These are phyloP conservation scores for Tuber melanosporum DNA, from an alignment of 495 filamentous ascomycete genomes.

Conservation along the genomic window DNA sequence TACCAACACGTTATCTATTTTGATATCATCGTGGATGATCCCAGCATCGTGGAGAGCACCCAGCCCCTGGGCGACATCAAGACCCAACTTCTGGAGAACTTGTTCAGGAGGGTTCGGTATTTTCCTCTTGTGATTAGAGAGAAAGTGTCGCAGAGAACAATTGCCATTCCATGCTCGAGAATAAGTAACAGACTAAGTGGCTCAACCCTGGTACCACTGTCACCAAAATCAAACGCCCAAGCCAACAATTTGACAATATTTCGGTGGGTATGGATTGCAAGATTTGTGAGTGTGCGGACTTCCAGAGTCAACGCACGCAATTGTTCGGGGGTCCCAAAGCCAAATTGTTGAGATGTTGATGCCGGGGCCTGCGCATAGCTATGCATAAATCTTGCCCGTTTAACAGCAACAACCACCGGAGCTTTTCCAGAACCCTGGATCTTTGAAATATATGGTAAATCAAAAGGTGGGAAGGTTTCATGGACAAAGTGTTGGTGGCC, in stretches of 20 bases:
- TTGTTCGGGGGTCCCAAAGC: slow-evolving; percentile 14
- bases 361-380: not conserved
- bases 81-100: slow-evolving; percentile 11
- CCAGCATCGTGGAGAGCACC: slow-evolving; percentile 43
- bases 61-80: slow-evolving; percentile 43
- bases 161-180: slow-evolving; percentile 25
- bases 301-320: slow-evolving; percentile 11
- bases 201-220: not conserved
- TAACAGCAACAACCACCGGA: slow-evolving; percentile 18
- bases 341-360: not conserved
- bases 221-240: slow-evolving; percentile 11
- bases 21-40: slow-evolving; percentile 46
- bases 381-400: slow-evolving; percentile 20
- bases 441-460: slow-evolving; percentile 15
- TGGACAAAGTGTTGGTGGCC: slow-evolving; percentile 13
- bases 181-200: slow-evolving; percentile 9
- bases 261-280: slow-evolving; percentile 14
- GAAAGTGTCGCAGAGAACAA: slow-evolving; percentile 12
- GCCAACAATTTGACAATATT: slow-evolving; percentile 23
- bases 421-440: not conserved
- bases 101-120: slow-evolving; percentile 25
- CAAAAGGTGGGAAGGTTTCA: slow-evolving; percentile 3
- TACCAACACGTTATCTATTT: slow-evolving; percentile 45
- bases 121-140: slow-evolving; percentile 24
- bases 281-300: slow-evolving; percentile 7